Base-by-base conservation (phyloP, 352 stramenopile species). In the Phytophthora lateralis region DNA sequence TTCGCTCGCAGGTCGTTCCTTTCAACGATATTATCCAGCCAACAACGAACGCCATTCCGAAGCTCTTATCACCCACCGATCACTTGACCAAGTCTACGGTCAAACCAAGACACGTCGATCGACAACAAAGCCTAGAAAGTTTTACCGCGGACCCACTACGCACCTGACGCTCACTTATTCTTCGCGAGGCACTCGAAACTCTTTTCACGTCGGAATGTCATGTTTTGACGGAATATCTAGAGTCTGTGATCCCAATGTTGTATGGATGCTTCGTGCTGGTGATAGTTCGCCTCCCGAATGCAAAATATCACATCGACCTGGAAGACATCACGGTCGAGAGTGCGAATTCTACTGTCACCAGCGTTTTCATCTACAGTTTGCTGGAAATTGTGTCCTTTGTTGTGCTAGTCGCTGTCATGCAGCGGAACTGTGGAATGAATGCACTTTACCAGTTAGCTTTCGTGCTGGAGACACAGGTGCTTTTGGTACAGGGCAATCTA, bases 191-290 rank as follows among this genome's bases (percentile, higher is more conserved):
- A 17, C 20, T 60, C 15, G 30, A 66, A 24, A 37, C 58, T 4
- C 30, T 60, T 15, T 76, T 65, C 42, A 57, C 61, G 9, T 50
- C 37, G 18, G 66, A 78, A 35, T 79, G 66, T 39, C 35, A 66
- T 24, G 51, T 66, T 4, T 54, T 79, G 2, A 39, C 66, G 10
- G 66, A 79, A 60, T 79, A 74, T 46, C 45, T 66, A 18, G 62
- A 79, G 24, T 60, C 60, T 6, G 38, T 79, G 20, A 66, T 79
- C 46, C 63, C 66, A 0, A 17, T 69, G 5, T 48, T 76, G 18
- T 76, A 73, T 46, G 50, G 20, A 0, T 51, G 17, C 6, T 65
- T 29, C 15, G 34, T 60, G 17, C 1, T 60, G 1, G 26, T 51
- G 35, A 51, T 75, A 51, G n/a, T 63, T 0, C 24, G 47, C 0